Percentiles rank a stretch among this genome's conserved stretches.
phyloP scores from a whole-genome alignment of 345 rosid species.

The Rhodamnia argentea region DNA sequence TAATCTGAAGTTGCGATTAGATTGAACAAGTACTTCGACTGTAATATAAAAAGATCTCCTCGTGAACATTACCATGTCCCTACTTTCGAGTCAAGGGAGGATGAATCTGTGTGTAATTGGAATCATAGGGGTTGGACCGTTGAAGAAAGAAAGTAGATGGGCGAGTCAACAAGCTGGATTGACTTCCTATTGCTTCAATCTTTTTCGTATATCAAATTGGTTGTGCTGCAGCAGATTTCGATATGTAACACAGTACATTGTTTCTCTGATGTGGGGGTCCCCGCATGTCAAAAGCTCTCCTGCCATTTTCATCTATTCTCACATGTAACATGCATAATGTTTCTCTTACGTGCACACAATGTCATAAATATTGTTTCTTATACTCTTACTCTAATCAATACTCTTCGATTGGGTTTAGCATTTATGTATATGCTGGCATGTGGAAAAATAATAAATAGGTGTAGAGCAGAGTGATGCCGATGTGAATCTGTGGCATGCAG shows the following conservation, averaged over 20 bases:
- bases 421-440: background rate
- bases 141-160: background rate
- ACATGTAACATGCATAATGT: background rate
- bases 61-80: background rate
- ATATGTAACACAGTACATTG: background rate
- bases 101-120: background rate
- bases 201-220: background rate
- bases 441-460: background rate
- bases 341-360: background rate
- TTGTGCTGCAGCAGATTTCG: background rate
- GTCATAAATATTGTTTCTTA: background rate
- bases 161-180: background rate
- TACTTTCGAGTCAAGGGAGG: background rate
- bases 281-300: background rate
- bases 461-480: background rate
- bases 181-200: background rate
- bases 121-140: background rate
- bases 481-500: conserved; percentile 19
- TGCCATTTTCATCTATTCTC: background rate
- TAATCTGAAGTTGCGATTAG: background rate
- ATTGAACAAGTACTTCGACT: background rate
- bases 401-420: background rate
- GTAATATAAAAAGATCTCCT: background rate
- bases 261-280: background rate
- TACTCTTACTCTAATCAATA: background rate